These are phyloP conservation scores for Oxyria digyna DNA, from an alignment of 148 eudicot species.

Conservation along the genomic window DNA sequence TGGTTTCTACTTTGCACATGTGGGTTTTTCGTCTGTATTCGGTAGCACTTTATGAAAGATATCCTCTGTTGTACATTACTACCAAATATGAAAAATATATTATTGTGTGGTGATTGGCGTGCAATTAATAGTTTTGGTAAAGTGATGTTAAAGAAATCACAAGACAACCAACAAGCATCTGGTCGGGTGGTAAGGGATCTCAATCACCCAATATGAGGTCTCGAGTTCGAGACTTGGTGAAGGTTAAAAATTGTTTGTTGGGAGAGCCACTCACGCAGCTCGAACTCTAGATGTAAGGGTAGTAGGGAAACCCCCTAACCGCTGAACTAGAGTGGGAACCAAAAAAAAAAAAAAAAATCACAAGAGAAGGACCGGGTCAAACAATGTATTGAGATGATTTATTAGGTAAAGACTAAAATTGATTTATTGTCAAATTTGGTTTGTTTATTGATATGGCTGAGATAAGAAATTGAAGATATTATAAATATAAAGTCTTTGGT, in stretches of 20 bases:
- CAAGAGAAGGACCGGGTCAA: neutral
- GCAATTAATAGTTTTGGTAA: neutral
- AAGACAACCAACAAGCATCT: too few species aligned
- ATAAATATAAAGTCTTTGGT: neutral
- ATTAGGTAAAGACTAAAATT: slow-evolving; percentile 1
- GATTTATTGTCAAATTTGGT: slow-evolving; percentile 1
- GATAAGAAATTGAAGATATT: neutral
- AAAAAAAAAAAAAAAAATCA: too few species aligned
- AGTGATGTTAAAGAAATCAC: neutral
- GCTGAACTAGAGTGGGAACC: too few species aligned
- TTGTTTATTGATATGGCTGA: neutral
- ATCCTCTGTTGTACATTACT: neutral
- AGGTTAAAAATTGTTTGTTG: too few species aligned
- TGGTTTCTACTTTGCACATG: neutral
- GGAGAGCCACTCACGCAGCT: too few species aligned
- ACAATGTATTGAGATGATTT: neutral
- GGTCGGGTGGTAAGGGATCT: too few species aligned
- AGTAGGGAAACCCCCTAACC: too few species aligned
- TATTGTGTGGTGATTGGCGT: neutral
- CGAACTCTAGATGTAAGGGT: too few species aligned
- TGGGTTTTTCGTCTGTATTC: neutral
- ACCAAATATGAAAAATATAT: neutral
- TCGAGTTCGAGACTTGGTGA: too few species aligned
- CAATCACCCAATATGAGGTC: too few species aligned
- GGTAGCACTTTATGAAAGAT: neutral